phyloP scores from a whole-genome alignment of 768 basidiomycete genomes.

The Crassisporium funariophilum region DNA sequence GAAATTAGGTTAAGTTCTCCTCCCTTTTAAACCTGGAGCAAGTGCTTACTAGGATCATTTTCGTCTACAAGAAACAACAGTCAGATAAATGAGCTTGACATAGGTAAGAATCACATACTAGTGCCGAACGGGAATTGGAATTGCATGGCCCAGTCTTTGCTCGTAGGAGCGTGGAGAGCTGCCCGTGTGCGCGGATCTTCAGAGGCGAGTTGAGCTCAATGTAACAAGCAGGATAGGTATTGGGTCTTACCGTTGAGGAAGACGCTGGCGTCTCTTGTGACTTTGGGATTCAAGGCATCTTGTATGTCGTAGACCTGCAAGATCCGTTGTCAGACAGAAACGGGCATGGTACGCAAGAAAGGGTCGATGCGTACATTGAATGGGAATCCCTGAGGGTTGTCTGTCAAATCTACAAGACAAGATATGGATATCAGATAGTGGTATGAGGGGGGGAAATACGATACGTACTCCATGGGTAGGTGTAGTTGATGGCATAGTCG shows the following conservation, averaged over 20 bases:
- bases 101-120: constrained; percentile 26
- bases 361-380: constrained; percentile 38
- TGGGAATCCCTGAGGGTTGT: constrained; percentile 31
- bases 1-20: too few species aligned
- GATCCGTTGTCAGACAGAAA: neutral
- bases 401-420: constrained; percentile 23
- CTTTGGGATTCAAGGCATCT: constrained; percentile 56
- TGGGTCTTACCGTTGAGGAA: constrained; percentile 65
- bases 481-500: constrained; percentile 74
- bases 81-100: neutral
- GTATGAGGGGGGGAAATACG: neutral
- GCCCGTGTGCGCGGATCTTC: constrained; percentile 55
- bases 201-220: neutral
- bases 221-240: neutral
- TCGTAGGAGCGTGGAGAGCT: constrained; percentile 71
- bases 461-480: constrained; percentile 60
- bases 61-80: constrained; percentile 9
- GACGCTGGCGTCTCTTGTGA: constrained; percentile 48
- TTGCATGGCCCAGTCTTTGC: constrained; percentile 44
- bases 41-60: constrained; percentile 38
- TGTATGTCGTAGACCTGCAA: constrained; percentile 53
- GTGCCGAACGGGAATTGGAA: constrained; percentile 40
- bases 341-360: neutral
- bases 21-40: too few species aligned
- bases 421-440: neutral